These are phyloP conservation scores for Forsythia suspensa DNA, from an alignment of 257 asterid species.

Conservation along the genomic window DNA sequence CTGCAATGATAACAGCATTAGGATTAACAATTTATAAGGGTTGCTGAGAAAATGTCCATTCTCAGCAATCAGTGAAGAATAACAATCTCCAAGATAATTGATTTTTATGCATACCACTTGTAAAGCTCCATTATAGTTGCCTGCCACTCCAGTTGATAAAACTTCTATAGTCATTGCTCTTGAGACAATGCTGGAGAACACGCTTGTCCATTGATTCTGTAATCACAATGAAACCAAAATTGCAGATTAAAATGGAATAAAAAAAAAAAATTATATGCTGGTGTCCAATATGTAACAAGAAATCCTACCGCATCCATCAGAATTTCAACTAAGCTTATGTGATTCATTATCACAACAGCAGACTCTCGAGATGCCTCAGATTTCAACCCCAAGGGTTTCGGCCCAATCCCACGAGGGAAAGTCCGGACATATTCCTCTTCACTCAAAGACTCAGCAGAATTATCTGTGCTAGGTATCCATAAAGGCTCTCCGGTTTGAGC, in stretches of 20 bases:
- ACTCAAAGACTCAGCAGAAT: conserved; percentile 35
- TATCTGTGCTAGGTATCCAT: conserved; percentile 51
- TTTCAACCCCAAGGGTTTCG: conserved; percentile 71
- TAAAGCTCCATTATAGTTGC: conserved; percentile 80
- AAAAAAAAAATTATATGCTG: no score
- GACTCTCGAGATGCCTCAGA: conserved; percentile 92
- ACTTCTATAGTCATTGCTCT: conserved; percentile 82
- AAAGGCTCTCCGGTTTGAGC: conserved; percentile 67
- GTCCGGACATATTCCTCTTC: conserved; percentile 75
- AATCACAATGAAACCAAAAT: background rate
- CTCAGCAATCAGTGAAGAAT: background rate
- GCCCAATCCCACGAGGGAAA: conserved; percentile 95
- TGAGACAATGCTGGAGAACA: conserved; percentile 81
- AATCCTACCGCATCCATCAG: conserved; percentile 85
- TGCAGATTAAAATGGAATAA: background rate
- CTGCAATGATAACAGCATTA: conserved; percentile 28
- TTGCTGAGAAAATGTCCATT: background rate
- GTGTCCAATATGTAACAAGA: background rate
- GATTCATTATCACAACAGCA: conserved; percentile 89
- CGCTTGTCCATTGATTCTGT: conserved; percentile 88
- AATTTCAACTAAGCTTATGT: conserved; percentile 76
- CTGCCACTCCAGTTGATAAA: conserved; percentile 87
- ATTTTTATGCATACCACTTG: conserved; percentile 54
- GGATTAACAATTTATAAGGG: background rate
- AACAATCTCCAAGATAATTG: background rate